Conservation (phyloP, 2,329 filamentous ascomycete genomes). For the Aspergillus amoenus region DNA sequence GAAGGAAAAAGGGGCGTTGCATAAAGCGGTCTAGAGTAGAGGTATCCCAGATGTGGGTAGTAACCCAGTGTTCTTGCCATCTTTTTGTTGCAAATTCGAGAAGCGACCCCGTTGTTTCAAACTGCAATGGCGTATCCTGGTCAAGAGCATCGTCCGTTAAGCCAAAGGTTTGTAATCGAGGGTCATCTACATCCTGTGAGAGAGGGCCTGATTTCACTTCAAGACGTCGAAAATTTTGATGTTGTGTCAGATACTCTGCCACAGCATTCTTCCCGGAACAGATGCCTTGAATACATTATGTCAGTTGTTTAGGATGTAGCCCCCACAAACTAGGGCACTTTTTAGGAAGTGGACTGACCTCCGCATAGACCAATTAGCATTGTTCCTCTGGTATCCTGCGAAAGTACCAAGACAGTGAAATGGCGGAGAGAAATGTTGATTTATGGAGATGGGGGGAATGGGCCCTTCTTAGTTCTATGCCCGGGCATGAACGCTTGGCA, state of each 20-base stretch:
- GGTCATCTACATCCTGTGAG: constrained; percentile 22
- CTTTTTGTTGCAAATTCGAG: constrained; percentile 81
- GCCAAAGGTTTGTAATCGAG: constrained; percentile 27
- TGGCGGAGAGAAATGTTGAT: background rate
- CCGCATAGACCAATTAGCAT: constrained; percentile 56
- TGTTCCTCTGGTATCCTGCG: background rate
- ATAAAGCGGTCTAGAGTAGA: constrained; percentile 70
- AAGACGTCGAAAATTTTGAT: constrained; percentile 78
- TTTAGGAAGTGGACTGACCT: constrained; percentile 32
- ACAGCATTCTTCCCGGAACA: constrained; percentile 92
- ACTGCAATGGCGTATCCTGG: constrained; percentile 39
- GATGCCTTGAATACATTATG: constrained; percentile 62
- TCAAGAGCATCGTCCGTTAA: constrained; percentile 17
- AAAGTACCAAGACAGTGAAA: background rate
- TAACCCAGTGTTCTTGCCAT: constrained; percentile 85
- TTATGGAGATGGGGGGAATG: background rate
- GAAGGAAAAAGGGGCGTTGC: constrained; percentile 85
- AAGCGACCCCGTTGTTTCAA: constrained; percentile 65
- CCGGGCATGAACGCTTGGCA: too few species aligned
- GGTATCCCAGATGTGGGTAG: constrained; percentile 76
- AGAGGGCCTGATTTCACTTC: constrained; percentile 50
- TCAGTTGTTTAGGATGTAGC: background rate
- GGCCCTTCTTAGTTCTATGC: too few species aligned
- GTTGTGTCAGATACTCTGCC: constrained; percentile 79
- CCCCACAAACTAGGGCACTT: background rate